phyloP scores from a whole-genome alignment of 1,139 yeast species.

The Taiozyma sp. region DNA sequence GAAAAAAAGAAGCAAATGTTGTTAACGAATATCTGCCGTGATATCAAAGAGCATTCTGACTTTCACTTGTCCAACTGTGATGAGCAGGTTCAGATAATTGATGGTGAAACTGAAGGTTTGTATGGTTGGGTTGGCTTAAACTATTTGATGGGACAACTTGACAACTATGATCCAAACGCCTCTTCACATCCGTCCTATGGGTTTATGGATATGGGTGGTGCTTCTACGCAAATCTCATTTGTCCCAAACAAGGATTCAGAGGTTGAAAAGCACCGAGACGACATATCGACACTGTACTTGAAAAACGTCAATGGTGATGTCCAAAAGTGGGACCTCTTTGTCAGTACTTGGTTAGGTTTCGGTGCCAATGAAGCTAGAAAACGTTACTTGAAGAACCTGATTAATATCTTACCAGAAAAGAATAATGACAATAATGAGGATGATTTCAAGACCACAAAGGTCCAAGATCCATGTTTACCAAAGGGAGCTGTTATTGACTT shows the following conservation, averaged over 20 bases:
- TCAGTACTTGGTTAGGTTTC: constrained; percentile 80
- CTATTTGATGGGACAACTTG: constrained; percentile 54
- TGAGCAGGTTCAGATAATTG: constrained; percentile 65
- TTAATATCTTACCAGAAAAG: constrained; percentile 37
- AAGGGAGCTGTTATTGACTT: constrained; percentile 46
- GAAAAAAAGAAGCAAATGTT: constrained; percentile 41
- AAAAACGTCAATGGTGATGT: constrained; percentile 56
- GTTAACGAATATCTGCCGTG: constrained; percentile 46
- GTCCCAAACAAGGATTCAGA: constrained; percentile 57
- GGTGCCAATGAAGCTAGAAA: constrained; percentile 79
- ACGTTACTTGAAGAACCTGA: constrained; percentile 55
- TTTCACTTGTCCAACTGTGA: constrained; percentile 52
- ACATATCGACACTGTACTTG: constrained; percentile 52
- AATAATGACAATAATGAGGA: constrained; percentile 36
- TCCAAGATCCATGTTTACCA: constrained; percentile 73
- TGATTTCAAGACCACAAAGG: constrained; percentile 31
- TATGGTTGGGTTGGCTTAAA: constrained; percentile 81
- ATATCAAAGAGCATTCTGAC: constrained; percentile 42
- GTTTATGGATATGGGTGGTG: constrained; percentile 92
- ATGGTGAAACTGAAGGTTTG: constrained; percentile 76
- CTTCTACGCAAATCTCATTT: constrained; percentile 78
- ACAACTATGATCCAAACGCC: constrained; percentile 36
- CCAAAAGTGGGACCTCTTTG: constrained; percentile 70
- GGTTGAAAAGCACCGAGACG: constrained; percentile 53
- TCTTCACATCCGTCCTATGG: constrained; percentile 54